A percentile compares a stretch with the other conserved stretches of the same genome.
Conservation (phyloP, 2,329 filamentous ascomycete genomes). For the Neophaeococcomyces aloes region DNA sequence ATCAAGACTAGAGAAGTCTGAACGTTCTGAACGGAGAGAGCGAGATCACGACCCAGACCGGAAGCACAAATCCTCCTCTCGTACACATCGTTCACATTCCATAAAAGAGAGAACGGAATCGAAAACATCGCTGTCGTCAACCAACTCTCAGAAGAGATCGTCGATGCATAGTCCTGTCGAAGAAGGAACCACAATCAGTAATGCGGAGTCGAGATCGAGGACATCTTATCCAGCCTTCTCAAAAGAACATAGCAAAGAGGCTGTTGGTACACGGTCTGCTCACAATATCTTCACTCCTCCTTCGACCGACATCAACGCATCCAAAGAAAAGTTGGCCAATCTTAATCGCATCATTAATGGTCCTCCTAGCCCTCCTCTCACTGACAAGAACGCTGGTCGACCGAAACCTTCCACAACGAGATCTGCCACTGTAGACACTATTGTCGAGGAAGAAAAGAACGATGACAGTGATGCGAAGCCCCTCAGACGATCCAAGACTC, state of each 20-base stretch:
- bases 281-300: conserved; percentile 54
- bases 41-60: conserved; percentile 2
- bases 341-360: conserved; percentile 23
- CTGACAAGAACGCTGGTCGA: conserved; percentile 29
- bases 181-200: conserved; percentile 10
- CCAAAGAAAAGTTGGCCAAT: conserved; percentile 30
- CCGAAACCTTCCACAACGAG: conserved; percentile 25
- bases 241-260: conserved; percentile 86
- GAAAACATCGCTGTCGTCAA: conserved; percentile 21
- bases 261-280: conserved; percentile 48
- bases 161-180: conserved; percentile 22
- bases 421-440: conserved; percentile 22
- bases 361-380: conserved; percentile 40
- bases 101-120: conserved; percentile 18
- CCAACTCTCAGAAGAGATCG: conserved; percentile 20
- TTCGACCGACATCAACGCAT: conserved; percentile 55
- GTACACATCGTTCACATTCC: conserved; percentile 15
- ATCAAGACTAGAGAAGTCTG: conserved; percentile 11
- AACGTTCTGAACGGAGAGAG: conserved; percentile 1
- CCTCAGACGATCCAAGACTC: conserved; percentile 29
- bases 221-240: conserved; percentile 73
- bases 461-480: conserved; percentile 27
- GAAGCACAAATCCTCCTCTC: conserved; percentile 11
- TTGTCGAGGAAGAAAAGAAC: conserved; percentile 25
- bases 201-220: conserved; percentile 35